These are phyloP conservation scores for Ogataea degrootiae DNA, from an alignment of 805 yeast genomes.

Conservation along the genomic window DNA sequence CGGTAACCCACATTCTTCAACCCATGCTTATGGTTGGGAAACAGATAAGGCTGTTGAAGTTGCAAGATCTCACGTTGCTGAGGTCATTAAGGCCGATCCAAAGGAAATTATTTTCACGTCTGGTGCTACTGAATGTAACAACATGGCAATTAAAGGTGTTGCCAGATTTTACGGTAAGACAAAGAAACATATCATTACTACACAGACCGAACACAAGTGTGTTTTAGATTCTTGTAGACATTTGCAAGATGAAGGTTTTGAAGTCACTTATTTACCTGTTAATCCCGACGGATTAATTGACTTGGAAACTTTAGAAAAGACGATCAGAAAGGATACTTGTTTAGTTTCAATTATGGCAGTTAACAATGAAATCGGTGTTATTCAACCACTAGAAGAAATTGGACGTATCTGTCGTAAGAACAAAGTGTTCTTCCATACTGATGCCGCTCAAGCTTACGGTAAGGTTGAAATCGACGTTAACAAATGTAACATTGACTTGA, in stretches of 20 bases:
- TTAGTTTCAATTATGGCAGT: constrained; percentile 95
- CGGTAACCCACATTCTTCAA: constrained; percentile 97
- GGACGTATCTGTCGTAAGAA: constrained; percentile 80
- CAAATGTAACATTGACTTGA: constrained; percentile 83
- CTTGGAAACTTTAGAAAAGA: constrained; percentile 70
- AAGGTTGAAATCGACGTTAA: constrained; percentile 91
- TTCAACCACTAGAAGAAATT: constrained; percentile 93
- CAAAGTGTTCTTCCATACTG: constrained; percentile 95
- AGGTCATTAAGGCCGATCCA: constrained; percentile 85
- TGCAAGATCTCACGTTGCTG: constrained; percentile 81
- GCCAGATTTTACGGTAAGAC: constrained; percentile 87
- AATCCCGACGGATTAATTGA: constrained; percentile 72
- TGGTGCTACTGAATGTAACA: constrained; percentile 97
- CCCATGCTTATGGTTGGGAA: constrained; percentile 99
- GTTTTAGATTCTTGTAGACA: constrained; percentile 95
- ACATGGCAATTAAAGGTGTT: constrained; percentile 93
- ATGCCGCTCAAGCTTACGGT: constrained; percentile 96
- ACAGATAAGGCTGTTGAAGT: constrained; percentile 86
- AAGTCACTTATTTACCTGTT: constrained; percentile 89
- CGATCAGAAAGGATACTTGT: constrained; percentile 87
- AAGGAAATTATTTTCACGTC: constrained; percentile 95
- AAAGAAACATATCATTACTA: constrained; percentile 90
- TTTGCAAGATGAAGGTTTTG: constrained; percentile 94
- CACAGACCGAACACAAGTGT: constrained; percentile 98
- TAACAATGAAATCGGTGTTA: constrained; percentile 96